Evolutionary conservation across 805 yeast genomes (phyloP).

Genomic region (Pichia deserticola): DNA sequence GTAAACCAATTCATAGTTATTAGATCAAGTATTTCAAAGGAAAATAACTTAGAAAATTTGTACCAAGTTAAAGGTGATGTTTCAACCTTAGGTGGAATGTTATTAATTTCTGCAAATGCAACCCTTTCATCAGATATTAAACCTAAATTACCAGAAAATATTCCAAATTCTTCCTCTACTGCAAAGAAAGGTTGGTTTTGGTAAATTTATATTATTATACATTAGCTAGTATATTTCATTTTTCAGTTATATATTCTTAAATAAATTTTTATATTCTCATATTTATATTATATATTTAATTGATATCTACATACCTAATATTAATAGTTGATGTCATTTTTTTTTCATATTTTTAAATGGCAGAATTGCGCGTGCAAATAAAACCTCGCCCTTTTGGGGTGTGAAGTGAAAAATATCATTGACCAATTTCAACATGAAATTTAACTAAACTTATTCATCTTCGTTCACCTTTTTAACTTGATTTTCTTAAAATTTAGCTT

Average conservation of each 20-base stretch:
- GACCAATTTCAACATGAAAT: neutral
- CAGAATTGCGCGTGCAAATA: conserved; percentile 3
- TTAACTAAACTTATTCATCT: neutral
- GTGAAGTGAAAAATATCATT: neutral
- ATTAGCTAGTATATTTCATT: too few relatives aligned
- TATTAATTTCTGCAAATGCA: conserved; percentile 53
- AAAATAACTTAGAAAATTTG: conserved; percentile 26
- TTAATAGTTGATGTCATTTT: too few relatives aligned
- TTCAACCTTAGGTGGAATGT: conserved; percentile 43
- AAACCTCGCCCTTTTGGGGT: neutral
- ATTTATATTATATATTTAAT: neutral
- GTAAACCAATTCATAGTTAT: conserved; percentile 72
- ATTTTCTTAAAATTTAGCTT: neutral
- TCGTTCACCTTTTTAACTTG: neutral
- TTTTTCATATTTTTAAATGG: too few relatives aligned
- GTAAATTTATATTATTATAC: neutral
- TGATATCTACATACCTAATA: too few relatives aligned
- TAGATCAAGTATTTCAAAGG: conserved; percentile 36
- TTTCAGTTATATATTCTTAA: too few relatives aligned
- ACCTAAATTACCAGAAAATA: neutral
- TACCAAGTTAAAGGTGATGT: conserved; percentile 44
- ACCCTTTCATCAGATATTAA: neutral
- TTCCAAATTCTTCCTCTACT: too few relatives aligned
- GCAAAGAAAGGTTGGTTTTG: conserved; percentile 9
- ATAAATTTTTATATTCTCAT: neutral